Conservation (phyloP, 2,329 filamentous ascomycete species). For the Emmonsia crescens region DNA sequence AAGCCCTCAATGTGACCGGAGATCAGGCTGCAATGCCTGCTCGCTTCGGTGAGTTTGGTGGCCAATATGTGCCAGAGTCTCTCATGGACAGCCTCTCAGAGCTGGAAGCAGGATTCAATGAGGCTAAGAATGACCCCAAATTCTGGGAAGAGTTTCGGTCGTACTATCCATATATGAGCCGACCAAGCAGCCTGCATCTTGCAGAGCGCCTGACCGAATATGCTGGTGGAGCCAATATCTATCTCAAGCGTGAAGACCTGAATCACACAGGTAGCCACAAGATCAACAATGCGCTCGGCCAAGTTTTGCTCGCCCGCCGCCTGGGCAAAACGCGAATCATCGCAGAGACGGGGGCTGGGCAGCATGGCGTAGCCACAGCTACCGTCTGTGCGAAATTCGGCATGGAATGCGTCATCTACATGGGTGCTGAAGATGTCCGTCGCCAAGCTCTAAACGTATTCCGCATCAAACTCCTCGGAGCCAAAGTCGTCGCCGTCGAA, state of each 20-base stretch:
- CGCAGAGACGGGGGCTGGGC: constrained; percentile 91
- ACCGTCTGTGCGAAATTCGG: constrained; percentile 97
- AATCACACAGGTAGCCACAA: constrained; percentile 98
- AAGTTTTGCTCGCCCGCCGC: constrained; percentile 73
- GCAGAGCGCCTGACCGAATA: constrained; percentile 80
- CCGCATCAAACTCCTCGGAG: constrained; percentile 92
- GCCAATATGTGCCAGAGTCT: constrained; percentile 94
- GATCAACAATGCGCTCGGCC: constrained; percentile 96
- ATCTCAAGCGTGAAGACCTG: constrained; percentile 93
- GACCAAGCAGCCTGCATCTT: constrained; percentile 81
- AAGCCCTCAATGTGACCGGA: constrained; percentile 60
- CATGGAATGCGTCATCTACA: constrained; percentile 96
- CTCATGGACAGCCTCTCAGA: constrained; percentile 93
- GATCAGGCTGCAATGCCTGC: constrained; percentile 56
- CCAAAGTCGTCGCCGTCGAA: constrained; percentile 84
- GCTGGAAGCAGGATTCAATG: constrained; percentile 81
- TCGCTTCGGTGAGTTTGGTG: constrained; percentile 90
- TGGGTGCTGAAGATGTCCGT: constrained; percentile 95
- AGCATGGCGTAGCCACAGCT: constrained; percentile 94
- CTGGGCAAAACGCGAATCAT: constrained; percentile 96
- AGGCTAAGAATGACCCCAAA: constrained; percentile 70
- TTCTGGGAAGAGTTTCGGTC: constrained; percentile 98
- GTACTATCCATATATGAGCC: constrained; percentile 95
- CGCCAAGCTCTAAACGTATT: constrained; percentile 96
- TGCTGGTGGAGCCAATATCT: constrained; percentile 89